Base-by-base conservation (phyloP, 108 stramenopile genomes). In the Cyclotella cryptica region DNA sequence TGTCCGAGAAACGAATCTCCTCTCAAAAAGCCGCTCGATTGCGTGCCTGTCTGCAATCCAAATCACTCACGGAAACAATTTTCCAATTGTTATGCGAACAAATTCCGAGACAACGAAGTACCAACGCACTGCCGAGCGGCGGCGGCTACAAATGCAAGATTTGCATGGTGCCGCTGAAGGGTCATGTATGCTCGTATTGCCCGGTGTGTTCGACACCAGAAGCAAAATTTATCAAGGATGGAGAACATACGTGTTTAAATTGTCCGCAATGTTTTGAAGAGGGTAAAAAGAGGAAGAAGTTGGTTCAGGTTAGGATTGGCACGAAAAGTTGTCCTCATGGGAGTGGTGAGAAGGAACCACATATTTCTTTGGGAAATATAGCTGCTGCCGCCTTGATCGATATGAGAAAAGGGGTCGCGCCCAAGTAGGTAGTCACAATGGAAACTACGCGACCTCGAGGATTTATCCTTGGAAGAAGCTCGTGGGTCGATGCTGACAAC, bases 221-320 rank as follows among this genome's bases (percentile, higher is more conserved):
- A n/a, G 11, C 26, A 14, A 70, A 69, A 40, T 28, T 42, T 4
- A 40, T 29, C 29, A 77, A 77, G 44, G 55, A 66, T 46, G 61
- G 60, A 18, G 77, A 61, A 18, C 77, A 77, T 52, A 30, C 60
- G 10, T 70, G 69, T 24, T 39, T 63, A 0, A 63, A 77, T 13
- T 77, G 77, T 26, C 49, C 60, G 7, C 60, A 51, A 26, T 77
- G 77, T 35, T 77, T 41, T 42, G 69, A 70, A 35, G 44, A 18
- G 13, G 77, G 77, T 11, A 77, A 77, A 68, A 77, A 46, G 77
- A 69, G 24, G 9, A 77, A 77, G 24, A 77, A 77, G 57, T 49
- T 77, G 44, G 46, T 77, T 51, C 77, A 77, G 67, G 60, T 77
- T 17, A 43, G 21, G 18, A 60, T 52, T 61, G 59, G 42, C 1